Evolutionary conservation across 371 early-diverging fungal genomes (phyloP), one percentile per base, ranked within the genome.

Genomic region (Dichotomocladium elegans): DNA sequence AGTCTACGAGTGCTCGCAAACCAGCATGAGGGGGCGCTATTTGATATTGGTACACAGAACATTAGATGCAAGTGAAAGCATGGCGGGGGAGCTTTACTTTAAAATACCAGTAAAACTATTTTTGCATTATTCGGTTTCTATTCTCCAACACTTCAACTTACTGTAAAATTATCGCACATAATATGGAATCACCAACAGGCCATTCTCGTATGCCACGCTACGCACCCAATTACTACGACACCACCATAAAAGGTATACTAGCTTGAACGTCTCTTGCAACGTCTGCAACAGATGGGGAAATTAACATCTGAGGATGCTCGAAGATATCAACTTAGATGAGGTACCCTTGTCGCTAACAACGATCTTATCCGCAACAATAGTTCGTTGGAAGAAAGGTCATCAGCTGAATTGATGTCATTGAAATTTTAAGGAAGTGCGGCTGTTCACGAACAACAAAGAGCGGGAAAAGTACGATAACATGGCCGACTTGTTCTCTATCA

Each of bases 401-500:
- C 24, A 24, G 28, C 31, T 33, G 41, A 34, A 22, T 9, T n/a
- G 10, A 14, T 17, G 14, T 52, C 29, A 11, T 2, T 45, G 44
- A 27, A 34, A 25, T 15, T 46, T 31, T 15, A 63, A 85, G 76
- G 87, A 87, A 61, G 71, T 93, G 29, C 80, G 81, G 50, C 78
- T 94, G 22, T 90, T 83, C 60, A 83, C 81, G 27, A 87, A 81
- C 58, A 86, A 83, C 47, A 82, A 87, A 27, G 96, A 97, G 43
- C 80, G 96, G 54, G 95, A 94, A 56, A 86, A 80, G 51, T 92
- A 88, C 67, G 96, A 97, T 50, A 92, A 90, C 59, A 81, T 90
- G 83, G 95, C 95, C 2, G 95, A 96, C 52, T 69, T 97, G 12
- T 97, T 91, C 69, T 81, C 92, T 5, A 93, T 97, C 35, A 84